Evolutionary conservation across 768 basidiomycete genomes (phyloP).

Genomic region (Lactifluus echinatus): DNA sequence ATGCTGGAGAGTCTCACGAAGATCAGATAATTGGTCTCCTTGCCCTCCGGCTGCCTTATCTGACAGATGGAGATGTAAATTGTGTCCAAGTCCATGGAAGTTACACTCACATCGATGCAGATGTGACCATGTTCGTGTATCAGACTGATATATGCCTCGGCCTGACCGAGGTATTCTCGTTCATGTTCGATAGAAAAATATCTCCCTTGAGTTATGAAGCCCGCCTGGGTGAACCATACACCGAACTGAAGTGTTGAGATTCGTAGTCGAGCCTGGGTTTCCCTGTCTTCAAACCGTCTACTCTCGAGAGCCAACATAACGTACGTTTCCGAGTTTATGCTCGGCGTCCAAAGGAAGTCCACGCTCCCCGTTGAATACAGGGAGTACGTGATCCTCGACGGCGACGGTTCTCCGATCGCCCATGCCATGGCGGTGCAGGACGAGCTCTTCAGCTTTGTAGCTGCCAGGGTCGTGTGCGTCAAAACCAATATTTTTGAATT

Average conservation of each 20-base stretch:
- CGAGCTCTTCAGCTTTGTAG: constrained; percentile 42
- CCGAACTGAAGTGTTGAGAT: constrained; percentile 63
- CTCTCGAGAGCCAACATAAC: constrained; percentile 25
- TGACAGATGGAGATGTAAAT: background rate
- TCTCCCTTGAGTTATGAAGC: constrained; percentile 22
- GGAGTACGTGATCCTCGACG: constrained; percentile 22
- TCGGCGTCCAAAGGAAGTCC: background rate
- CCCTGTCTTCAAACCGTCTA: constrained; percentile 25
- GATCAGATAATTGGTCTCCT: constrained; percentile 8
- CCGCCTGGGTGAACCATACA: constrained; percentile 34
- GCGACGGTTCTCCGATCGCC: constrained; percentile 27
- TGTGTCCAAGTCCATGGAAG: background rate
- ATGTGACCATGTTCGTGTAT: constrained; percentile 64
- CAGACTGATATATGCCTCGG: constrained; percentile 48
- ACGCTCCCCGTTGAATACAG: constrained; percentile 17
- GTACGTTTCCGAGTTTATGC: constrained; percentile 25
- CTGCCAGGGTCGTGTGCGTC: constrained; percentile 47
- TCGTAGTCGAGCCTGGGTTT: constrained; percentile 40
- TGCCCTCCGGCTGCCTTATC: constrained; percentile 11
- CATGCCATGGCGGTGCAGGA: constrained; percentile 48
- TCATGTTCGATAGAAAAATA: constrained; percentile 68
- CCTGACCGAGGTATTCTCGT: constrained; percentile 35
- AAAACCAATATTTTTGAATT: constrained; percentile 28
- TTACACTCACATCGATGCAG: constrained; percentile 42
- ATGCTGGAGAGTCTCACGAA: constrained; percentile 15